A percentile compares a stretch with the other conserved stretches of the same genome.
Evolutionary conservation across 2,329 filamentous ascomycete species (phyloP).

Genomic region (Beauveria caledonica): DNA sequence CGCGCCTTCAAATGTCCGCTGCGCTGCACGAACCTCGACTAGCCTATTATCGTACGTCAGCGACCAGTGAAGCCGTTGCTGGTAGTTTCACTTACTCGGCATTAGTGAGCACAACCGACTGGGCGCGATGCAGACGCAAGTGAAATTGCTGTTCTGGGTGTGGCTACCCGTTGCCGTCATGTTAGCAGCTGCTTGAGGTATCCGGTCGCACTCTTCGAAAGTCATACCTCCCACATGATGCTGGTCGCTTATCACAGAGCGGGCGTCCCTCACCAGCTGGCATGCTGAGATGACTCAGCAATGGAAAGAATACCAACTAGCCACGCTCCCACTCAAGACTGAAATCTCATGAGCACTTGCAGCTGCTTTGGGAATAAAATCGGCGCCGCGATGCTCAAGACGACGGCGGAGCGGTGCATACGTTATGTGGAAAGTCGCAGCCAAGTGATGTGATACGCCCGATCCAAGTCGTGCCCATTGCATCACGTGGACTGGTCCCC

Average conservation of each 20-base stretch:
- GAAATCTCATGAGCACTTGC: not conserved
- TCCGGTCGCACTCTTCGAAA: not conserved
- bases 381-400: not conserved
- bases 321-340: not conserved
- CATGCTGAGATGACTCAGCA: not conserved
- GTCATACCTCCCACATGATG: conserved; percentile 10
- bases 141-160: conserved; percentile 65
- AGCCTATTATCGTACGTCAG: conserved; percentile 40
- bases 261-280: not conserved
- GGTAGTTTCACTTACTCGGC: conserved; percentile 46
- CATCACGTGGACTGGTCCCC: not conserved
- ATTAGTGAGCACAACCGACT: conserved; percentile 68
- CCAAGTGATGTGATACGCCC: not conserved
- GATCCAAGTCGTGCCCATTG: not conserved
- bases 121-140: conserved; percentile 70
- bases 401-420: not conserved
- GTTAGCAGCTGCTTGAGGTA: not conserved
- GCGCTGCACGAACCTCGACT: conserved; percentile 87
- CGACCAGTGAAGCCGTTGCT: not conserved
- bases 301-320: not conserved
- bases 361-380: not conserved
- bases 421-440: not conserved
- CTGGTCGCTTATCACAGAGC: not conserved
- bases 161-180: conserved; percentile 28
- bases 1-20: conserved; percentile 93